A percentile compares a stretch with the other conserved stretches of the same genome.
phyloP scores from a whole-genome alignment of 768 basidiomycete genomes.

The Panaeolus papilionaceus region DNA sequence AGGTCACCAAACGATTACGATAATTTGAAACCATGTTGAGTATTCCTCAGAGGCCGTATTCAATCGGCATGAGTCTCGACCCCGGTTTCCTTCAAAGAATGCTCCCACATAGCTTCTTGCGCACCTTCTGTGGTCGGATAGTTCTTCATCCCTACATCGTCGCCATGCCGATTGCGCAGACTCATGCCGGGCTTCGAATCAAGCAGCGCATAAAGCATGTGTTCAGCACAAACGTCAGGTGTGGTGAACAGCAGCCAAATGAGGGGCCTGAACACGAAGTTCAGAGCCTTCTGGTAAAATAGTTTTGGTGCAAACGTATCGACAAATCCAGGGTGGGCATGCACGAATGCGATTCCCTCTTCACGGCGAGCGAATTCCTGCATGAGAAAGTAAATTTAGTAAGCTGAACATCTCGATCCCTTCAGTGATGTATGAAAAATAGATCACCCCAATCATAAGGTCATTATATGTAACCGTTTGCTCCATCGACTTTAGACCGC shows the following conservation, averaged over 20 bases:
- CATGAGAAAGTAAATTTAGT: constrained; percentile 6
- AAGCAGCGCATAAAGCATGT: constrained; percentile 32
- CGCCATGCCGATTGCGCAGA: constrained; percentile 19
- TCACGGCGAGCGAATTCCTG: constrained; percentile 42
- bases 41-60: too few relatives aligned
- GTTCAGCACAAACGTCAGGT: constrained; percentile 29
- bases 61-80: too few relatives aligned
- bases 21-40: too few relatives aligned
- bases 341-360: constrained; percentile 45
- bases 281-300: constrained; percentile 18
- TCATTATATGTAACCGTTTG: constrained; percentile 41
- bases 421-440: not conserved
- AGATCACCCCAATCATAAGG: constrained; percentile 40
- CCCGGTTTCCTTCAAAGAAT: constrained; percentile 17
- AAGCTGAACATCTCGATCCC: not conserved
- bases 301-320: constrained; percentile 28
- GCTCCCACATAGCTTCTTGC: constrained; percentile 18
- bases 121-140: constrained; percentile 13
- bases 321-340: constrained; percentile 45
- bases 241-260: constrained; percentile 23
- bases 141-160: constrained; percentile 15
- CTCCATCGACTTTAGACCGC: constrained; percentile 29
- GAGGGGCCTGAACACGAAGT: constrained; percentile 19
- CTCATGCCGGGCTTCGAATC: constrained; percentile 23
- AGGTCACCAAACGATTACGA: too few relatives aligned